These are phyloP conservation scores for Isoetes engelmannii DNA, from an alignment of 83 land plant genomes.

Conservation along the genomic window DNA sequence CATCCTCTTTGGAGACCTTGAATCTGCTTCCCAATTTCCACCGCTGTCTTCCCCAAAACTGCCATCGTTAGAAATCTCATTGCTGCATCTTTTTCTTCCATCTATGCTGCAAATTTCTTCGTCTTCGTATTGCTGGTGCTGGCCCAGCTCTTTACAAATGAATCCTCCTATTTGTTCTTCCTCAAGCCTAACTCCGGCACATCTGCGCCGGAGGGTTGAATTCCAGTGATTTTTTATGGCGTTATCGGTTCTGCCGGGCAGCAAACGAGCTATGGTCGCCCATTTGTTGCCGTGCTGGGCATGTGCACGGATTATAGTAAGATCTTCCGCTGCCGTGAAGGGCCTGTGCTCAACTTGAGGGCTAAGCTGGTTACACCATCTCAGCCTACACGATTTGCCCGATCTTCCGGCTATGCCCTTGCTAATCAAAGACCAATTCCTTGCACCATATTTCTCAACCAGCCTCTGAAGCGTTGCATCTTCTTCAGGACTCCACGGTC, in stretches of 20 bases:
- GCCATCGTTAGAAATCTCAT: slow-evolving; percentile 5
- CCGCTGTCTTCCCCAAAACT: background rate
- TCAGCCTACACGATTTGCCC: slow-evolving; percentile 42
- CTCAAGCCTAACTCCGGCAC: slow-evolving; percentile 1
- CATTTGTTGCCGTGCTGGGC: slow-evolving; percentile 60
- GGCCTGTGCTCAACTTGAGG: slow-evolving; percentile 73
- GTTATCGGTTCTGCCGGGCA: slow-evolving; percentile 39
- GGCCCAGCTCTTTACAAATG: slow-evolving; percentile 5
- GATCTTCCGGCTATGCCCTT: slow-evolving; percentile 37
- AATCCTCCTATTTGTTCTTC: slow-evolving; percentile 8
- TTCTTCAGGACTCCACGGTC: slow-evolving; percentile 47
- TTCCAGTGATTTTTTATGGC: slow-evolving; percentile 5
- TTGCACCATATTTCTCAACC: slow-evolving; percentile 38
- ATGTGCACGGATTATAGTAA: slow-evolving; percentile 48
- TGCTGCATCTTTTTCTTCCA: slow-evolving; percentile 6
- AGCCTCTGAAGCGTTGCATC: slow-evolving; percentile 29
- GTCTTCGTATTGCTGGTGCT: slow-evolving; percentile 36
- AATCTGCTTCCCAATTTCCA: too few species aligned
- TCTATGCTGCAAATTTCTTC: background rate
- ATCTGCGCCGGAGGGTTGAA: slow-evolving; percentile 6
- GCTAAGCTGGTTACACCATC: slow-evolving; percentile 57
- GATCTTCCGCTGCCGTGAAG: slow-evolving; percentile 55
- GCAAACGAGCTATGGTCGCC: slow-evolving; percentile 66
- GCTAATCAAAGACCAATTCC: slow-evolving; percentile 46
- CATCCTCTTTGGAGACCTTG: too few species aligned